phyloP scores from a whole-genome alignment of 495 filamentous ascomycete species.

The Neohortaea acidophila region DNA sequence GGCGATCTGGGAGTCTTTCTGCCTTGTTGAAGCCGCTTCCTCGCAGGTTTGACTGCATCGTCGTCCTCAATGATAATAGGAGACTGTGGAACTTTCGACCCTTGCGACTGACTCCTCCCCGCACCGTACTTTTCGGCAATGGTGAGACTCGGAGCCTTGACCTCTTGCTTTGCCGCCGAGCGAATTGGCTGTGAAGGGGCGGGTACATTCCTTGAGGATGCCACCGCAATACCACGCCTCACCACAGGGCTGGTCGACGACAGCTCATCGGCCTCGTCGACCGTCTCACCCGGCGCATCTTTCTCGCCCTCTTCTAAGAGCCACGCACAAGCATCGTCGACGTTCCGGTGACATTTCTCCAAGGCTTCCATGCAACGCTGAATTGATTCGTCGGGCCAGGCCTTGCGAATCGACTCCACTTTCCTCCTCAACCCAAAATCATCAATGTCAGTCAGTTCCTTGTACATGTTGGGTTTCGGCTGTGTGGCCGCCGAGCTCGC shows the following conservation, averaged over 20 bases:
- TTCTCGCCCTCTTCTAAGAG: slow-evolving; percentile 15
- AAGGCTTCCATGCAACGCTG: slow-evolving; percentile 39
- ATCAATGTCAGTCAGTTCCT: slow-evolving; percentile 37
- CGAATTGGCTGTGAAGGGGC: slow-evolving; percentile 2
- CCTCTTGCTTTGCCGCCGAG: slow-evolving; percentile 37
- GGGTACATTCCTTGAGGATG: background rate
- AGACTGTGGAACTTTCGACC: background rate
- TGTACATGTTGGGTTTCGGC: slow-evolving; percentile 18
- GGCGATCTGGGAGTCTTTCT: slow-evolving; percentile 36
- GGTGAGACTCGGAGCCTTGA: slow-evolving; percentile 40
- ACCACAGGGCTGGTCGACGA: slow-evolving; percentile 15
- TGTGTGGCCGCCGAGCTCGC: too few relatives aligned
- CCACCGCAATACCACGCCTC: slow-evolving; percentile 12
- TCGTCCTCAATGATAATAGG: slow-evolving; percentile 10
- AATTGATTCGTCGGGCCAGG: slow-evolving; percentile 39
- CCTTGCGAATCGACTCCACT: slow-evolving; percentile 36
- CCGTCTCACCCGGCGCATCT: slow-evolving; percentile 22
- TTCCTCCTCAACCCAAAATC: slow-evolving; percentile 38
- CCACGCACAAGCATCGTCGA: slow-evolving; percentile 41
- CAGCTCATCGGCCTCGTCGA: slow-evolving; percentile 28
- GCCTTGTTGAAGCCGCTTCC: slow-evolving; percentile 45
- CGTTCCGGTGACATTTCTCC: slow-evolving; percentile 36
- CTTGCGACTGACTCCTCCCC: slow-evolving; percentile 4
- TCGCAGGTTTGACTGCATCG: slow-evolving; percentile 22
- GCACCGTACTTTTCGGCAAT: slow-evolving; percentile 49